Evolutionary conservation across 2,329 filamentous ascomycete genomes (phyloP).

Genomic region (Cordyceps fumosorosea): DNA sequence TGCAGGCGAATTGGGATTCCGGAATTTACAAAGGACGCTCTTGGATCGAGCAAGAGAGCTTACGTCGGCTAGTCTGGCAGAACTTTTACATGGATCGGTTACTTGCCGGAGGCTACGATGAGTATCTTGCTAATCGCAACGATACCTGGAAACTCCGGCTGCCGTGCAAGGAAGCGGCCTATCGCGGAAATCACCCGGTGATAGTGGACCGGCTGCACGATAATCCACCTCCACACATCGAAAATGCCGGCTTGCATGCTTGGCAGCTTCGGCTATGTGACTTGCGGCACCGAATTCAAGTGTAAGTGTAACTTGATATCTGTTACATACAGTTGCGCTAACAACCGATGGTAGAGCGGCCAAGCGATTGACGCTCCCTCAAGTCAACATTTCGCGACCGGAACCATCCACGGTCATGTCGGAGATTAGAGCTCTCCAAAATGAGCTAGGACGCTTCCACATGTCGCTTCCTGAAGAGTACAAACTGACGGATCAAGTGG

Average conservation of each 20-base stretch:
- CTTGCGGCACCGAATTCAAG: conserved; percentile 30
- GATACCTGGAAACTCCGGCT: conserved; percentile 33
- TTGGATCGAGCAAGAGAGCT: conserved; percentile 30
- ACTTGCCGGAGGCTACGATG: conserved; percentile 34
- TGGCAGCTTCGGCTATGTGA: conserved; percentile 31
- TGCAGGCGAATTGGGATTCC: conserved; percentile 35
- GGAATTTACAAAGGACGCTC: conserved; percentile 20
- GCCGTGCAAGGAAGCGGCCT: conserved; percentile 29
- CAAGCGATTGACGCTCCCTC: conserved; percentile 20
- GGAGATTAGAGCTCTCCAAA: conserved; percentile 31
- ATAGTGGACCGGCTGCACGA: conserved; percentile 26
- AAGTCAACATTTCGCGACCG: conserved; percentile 17
- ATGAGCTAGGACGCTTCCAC: conserved; percentile 30
- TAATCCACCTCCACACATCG: conserved; percentile 19
- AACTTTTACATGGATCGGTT: conserved; percentile 32
- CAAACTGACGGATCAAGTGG: conserved; percentile 28
- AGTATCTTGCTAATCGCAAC: conserved; percentile 31
- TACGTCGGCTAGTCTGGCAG: conserved; percentile 32
- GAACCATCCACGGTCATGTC: conserved; percentile 33
- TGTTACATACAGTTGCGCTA: background rate
- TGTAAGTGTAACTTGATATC: conserved; percentile 20
- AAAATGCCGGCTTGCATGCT: conserved; percentile 26
- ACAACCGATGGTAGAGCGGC: background rate
- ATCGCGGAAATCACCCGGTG: conserved; percentile 26
- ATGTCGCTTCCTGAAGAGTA: conserved; percentile 28